Base-by-base conservation (phyloP, 495 filamentous ascomycete genomes). In the Daldinia childiae region DNA sequence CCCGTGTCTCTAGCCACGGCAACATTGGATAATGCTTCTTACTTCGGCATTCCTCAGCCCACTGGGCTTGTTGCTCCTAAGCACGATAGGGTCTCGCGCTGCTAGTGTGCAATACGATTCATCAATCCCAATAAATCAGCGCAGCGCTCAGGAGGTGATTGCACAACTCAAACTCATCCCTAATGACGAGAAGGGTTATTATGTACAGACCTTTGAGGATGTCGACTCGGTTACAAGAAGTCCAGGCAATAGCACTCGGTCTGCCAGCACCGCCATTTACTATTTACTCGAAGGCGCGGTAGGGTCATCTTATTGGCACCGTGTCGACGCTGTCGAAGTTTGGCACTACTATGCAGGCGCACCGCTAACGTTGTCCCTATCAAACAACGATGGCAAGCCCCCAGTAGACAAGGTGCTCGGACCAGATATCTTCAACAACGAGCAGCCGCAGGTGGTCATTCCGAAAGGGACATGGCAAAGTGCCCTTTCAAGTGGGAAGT, bases 291-390 rank as follows among this genome's bases (percentile, higher is more conserved):
- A 84, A 57, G 81, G 82, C 50, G 21, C 68, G 9, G 74, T 38
- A 9, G 80, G 77, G 6, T 12, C 68, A 4, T 85, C 84, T 1
- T 67, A 72, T 54, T 86, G 83, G 84, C 84, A 86, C 62, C 74
- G 77, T 39, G 78, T 86, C 26, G 83, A 86, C 68, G 78, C 80
- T 21, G 76, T 71, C 62, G 83, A 86, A 69, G 67, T 83, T 34
- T 86, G 82, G 83, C 84, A 86, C 67, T 82, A 81, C 71, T 85
- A 85, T 51, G 82, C 80, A 34, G 84, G 84, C 26, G 81, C 82
- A 17, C 82, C 82, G 8, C 69, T 86, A 48, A 78, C 70, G 0
- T 68, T 85, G 8, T 77, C 79, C 73, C 69, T 79, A 43, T 75
- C 74, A 24, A 54, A 57, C 21, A 68, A 80, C 69, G 56, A 74